phyloP scores from a whole-genome alignment of 2,329 filamentous ascomycete genomes.

The Fusarium secorum region DNA sequence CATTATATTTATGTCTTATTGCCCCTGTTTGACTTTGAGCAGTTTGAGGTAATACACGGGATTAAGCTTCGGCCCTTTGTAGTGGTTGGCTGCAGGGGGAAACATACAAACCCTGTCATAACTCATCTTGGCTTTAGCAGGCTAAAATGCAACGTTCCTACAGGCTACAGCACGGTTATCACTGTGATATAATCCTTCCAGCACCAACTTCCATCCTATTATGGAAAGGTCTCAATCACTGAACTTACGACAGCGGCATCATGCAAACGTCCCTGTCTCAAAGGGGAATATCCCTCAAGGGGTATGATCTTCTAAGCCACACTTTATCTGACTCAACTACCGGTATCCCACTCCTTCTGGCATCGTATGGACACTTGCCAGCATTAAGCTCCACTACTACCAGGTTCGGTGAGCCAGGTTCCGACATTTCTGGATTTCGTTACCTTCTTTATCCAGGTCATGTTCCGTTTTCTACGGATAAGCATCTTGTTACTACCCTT shows the following conservation, averaged over 20 bases:
- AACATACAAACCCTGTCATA: neutral
- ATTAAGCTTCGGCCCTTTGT: neutral
- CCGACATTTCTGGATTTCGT: neutral
- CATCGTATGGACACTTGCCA: neutral
- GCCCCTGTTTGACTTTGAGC: neutral
- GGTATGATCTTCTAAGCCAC: neutral
- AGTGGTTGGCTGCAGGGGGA: neutral
- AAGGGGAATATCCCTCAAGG: neutral
- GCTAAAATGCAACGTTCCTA: neutral
- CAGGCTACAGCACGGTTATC: neutral
- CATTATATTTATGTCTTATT: neutral
- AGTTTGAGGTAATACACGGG: neutral
- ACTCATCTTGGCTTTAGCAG: neutral
- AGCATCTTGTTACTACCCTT: neutral
- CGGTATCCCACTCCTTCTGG: neutral
- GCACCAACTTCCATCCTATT: neutral
- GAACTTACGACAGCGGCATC: neutral
- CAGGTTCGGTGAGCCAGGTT: constrained; percentile 1
- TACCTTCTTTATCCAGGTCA: constrained; percentile 8
- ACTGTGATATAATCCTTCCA: neutral
- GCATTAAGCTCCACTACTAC: neutral
- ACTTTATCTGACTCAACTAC: constrained; percentile 6
- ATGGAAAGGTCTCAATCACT: neutral
- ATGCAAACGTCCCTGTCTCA: neutral
- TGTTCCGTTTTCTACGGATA: constrained; percentile 10